phyloP scores from a whole-genome alignment of 1,139 yeast genomes.

The Taiozyma sp. region DNA sequence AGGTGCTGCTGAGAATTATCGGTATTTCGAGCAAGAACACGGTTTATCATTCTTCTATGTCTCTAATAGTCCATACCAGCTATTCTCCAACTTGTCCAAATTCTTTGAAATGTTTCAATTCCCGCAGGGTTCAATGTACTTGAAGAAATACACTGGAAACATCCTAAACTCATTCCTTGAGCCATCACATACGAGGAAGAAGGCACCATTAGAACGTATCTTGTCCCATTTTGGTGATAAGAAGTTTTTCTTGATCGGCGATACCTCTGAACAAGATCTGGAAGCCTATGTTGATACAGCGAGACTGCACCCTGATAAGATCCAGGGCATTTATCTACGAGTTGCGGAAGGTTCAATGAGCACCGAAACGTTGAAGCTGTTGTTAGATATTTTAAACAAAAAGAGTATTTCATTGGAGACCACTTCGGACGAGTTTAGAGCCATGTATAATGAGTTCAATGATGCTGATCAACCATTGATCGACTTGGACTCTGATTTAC shows the following conservation, averaged over 20 bases:
- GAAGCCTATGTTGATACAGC: constrained; percentile 86
- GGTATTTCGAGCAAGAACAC: constrained; percentile 31
- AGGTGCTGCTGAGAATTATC: constrained; percentile 70
- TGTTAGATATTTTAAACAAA: constrained; percentile 17
- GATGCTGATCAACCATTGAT: constrained; percentile 25
- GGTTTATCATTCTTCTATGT: constrained; percentile 78
- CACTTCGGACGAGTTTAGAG: constrained; percentile 3
- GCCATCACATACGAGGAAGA: constrained; percentile 80
- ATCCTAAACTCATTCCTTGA: constrained; percentile 76
- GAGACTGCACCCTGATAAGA: constrained; percentile 49
- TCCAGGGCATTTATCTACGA: constrained; percentile 74
- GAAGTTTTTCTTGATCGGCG: constrained; percentile 82
- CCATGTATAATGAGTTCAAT: constrained; percentile 1
- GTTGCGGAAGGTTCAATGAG: constrained; percentile 69
- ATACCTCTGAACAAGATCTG: constrained; percentile 91
- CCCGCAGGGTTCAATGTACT: constrained; percentile 70
- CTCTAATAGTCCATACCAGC: constrained; percentile 92
- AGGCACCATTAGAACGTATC: constrained; percentile 56
- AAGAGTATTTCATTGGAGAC: constrained; percentile 3
- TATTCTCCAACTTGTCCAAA: constrained; percentile 57
- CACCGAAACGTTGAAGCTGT: constrained; percentile 26
- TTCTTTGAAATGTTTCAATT: constrained; percentile 51
- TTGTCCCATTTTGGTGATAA: constrained; percentile 70
- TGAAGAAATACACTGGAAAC: constrained; percentile 82
- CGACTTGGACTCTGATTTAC: constrained; percentile 17